Base-by-base conservation (phyloP, 192 early-diverging fungal species). In the Linderina pennispora region DNA sequence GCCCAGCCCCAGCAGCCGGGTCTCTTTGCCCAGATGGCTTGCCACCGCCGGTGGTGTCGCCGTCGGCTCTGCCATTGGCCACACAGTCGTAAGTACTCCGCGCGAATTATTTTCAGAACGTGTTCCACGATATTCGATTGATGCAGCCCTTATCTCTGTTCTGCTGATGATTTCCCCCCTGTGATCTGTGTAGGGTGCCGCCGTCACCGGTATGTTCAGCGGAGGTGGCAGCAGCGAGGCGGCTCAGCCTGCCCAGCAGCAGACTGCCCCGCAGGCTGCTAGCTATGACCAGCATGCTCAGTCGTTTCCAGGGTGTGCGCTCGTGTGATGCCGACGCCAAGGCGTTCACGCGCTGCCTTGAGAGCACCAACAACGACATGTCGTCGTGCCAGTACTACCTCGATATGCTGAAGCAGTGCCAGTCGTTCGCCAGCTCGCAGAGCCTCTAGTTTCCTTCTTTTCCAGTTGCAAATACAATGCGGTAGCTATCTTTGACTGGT, bases 11-110 rank as follows among this genome's bases (percentile, higher is more conserved):
- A 80, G 64, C 83, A 87, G 61, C 85, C 86, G 20, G 84, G 84
- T 31, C 48, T 90, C 26, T 55, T 73, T 57, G 49, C 63, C 14
- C 63, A 92, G 72, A 91, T 93, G 88, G 92, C 89, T 18, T n/a
- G 75, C 89, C 13, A 93, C 92, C 17, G 92, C 90, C 43, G 92
- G 87, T 35, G 90, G 90, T 75, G 90, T 91, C 34, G 92, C 90
- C 50, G 85, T 95, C n/a, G 92, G 90, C 40, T 83, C 81, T 41
- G 86, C 86, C 35, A 77, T 89, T 25, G 87, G 82, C 37, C 78
- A 81, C 55, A 75, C 81, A 52, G 63, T 77, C 23, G 61, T 65
- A 62, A 60, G 76, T 53, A 23, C n/a, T n/a, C n/a, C n/a, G n/a
- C n/a, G n/a, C n/a, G n/a, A n/a, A n/a, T n/a, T n/a, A n/a, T n/a